Evolutionary conservation across 2,329 filamentous ascomycete species (phyloP).

Genomic region (Aspergillus versicolor): DNA sequence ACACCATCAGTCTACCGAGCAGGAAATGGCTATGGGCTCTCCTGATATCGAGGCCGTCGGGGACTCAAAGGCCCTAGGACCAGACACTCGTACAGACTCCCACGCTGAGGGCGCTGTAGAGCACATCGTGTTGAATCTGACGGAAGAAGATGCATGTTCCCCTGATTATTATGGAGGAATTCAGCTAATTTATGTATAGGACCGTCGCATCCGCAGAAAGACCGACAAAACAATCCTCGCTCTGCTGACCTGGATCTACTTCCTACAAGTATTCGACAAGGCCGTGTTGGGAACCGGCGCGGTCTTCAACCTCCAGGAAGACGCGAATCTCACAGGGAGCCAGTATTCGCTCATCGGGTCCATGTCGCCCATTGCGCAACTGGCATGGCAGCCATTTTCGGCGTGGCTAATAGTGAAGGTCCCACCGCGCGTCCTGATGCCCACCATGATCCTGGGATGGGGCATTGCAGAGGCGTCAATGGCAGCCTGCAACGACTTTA

Average conservation of each 20-base stretch:
- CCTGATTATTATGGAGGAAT: too few relatives aligned
- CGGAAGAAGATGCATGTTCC: too few relatives aligned
- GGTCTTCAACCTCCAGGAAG: constrained; percentile 54
- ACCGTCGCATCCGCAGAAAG: constrained; percentile 55
- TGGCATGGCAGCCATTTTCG: constrained; percentile 62
- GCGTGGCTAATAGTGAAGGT: constrained; percentile 61
- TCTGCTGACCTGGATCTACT: constrained; percentile 47
- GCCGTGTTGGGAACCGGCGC: constrained; percentile 57
- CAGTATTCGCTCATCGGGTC: constrained; percentile 60
- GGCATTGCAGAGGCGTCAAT: constrained; percentile 49
- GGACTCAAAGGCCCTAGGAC: too few relatives aligned
- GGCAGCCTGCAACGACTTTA: constrained; percentile 49
- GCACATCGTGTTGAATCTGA: too few relatives aligned
- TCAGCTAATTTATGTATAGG: too few relatives aligned
- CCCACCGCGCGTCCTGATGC: constrained; percentile 60
- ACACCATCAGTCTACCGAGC: too few relatives aligned
- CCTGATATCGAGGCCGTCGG: too few relatives aligned
- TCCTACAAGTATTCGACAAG: constrained; percentile 58
- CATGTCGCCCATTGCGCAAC: constrained; percentile 59
- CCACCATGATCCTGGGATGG: constrained; percentile 49
- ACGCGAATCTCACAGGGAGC: constrained; percentile 52
- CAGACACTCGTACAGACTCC: too few relatives aligned
- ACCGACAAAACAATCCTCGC: constrained; percentile 60
- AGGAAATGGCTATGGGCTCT: too few relatives aligned
- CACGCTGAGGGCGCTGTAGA: too few relatives aligned